These are phyloP conservation scores for Paecilomyces niveus DNA, from an alignment of 2,329 filamentous ascomycete species.

Conservation along the genomic window DNA sequence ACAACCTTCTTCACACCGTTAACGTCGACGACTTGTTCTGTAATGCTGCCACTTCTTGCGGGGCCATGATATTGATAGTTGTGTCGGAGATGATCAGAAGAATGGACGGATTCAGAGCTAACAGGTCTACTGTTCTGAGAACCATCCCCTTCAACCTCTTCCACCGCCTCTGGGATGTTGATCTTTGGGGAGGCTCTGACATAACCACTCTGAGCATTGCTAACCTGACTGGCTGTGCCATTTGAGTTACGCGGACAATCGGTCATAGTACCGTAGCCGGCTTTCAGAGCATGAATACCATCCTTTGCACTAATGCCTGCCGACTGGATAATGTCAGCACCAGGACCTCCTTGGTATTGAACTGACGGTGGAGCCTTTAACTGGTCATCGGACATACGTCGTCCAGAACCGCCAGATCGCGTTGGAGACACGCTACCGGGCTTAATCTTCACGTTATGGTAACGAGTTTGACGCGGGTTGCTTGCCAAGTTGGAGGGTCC, in stretches of 20 bases:
- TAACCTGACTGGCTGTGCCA: conserved; percentile 16
- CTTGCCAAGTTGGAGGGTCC: conserved; percentile 58
- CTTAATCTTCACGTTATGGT: conserved; percentile 60
- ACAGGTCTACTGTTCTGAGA: conserved; percentile 12
- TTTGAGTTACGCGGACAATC: conserved; percentile 16
- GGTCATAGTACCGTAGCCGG: conserved; percentile 46
- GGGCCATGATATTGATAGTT: conserved; percentile 38
- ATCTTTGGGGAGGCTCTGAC: conserved; percentile 16
- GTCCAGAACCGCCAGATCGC: conserved; percentile 29
- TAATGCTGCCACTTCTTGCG: conserved; percentile 68
- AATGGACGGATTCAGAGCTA: conserved; percentile 17
- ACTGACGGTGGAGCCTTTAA: conserved; percentile 18
- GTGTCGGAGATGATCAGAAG: conserved; percentile 14
- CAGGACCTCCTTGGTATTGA: conserved; percentile 46
- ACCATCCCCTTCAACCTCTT: conserved; percentile 1
- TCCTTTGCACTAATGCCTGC: conserved; percentile 56
- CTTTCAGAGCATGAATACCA: conserved; percentile 55
- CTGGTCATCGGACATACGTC: conserved; percentile 35
- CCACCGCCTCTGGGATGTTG: conserved; percentile 17
- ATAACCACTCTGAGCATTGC: conserved; percentile 11
- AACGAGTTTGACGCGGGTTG: conserved; percentile 54
- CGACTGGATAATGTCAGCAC: conserved; percentile 47
- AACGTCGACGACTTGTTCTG: conserved; percentile 68
- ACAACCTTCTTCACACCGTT: conserved; percentile 70
- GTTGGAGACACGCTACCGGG: conserved; percentile 39